A percentile compares a stretch with the other conserved stretches of the same genome.
Evolutionary conservation across 495 filamentous ascomycete species (phyloP).

Genomic region (Cairneyella variabilis): DNA sequence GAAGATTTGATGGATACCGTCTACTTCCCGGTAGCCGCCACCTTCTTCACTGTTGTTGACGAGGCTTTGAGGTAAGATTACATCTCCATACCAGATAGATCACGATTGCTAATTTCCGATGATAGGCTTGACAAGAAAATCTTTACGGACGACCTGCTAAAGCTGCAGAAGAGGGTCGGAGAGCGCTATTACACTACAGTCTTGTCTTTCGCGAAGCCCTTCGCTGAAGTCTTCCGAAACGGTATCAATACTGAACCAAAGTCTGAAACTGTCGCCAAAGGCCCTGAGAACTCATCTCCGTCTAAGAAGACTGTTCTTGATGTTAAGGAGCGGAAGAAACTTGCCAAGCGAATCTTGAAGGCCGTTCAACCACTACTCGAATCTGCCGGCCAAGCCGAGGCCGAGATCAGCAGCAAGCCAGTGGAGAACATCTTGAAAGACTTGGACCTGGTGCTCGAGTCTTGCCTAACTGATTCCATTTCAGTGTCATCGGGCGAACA

Average conservation of each 20-base stretch:
- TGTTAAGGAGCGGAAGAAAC: constrained; percentile 56
- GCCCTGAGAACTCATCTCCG: constrained; percentile 38
- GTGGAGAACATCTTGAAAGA: constrained; percentile 68
- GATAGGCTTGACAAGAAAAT: constrained; percentile 70
- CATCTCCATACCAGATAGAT: no score
- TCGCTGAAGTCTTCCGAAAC: constrained; percentile 63
- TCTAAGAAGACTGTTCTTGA: constrained; percentile 19
- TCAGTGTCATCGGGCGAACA: constrained; percentile 15
- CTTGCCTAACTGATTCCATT: constrained; percentile 30
- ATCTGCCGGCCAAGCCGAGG: constrained; percentile 72
- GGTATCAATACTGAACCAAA: constrained; percentile 50
- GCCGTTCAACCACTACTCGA: constrained; percentile 73
- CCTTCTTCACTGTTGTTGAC: constrained; percentile 77
- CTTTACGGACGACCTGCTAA: constrained; percentile 61
- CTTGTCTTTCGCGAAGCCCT: constrained; percentile 66
- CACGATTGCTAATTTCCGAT: constrained; percentile 34
- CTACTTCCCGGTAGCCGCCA: constrained; percentile 81
- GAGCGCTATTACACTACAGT: constrained; percentile 72
- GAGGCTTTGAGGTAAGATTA: constrained; percentile 69
- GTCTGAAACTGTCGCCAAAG: constrained; percentile 22
- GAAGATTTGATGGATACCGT: constrained; percentile 75
- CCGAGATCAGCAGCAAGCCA: constrained; percentile 65
- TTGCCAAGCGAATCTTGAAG: constrained; percentile 82
- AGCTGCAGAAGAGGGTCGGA: constrained; percentile 61
- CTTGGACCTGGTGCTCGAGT: constrained; percentile 67